phyloP scores from a whole-genome alignment of 306 rosid genomes.

The Begonia peltatifolia region DNA sequence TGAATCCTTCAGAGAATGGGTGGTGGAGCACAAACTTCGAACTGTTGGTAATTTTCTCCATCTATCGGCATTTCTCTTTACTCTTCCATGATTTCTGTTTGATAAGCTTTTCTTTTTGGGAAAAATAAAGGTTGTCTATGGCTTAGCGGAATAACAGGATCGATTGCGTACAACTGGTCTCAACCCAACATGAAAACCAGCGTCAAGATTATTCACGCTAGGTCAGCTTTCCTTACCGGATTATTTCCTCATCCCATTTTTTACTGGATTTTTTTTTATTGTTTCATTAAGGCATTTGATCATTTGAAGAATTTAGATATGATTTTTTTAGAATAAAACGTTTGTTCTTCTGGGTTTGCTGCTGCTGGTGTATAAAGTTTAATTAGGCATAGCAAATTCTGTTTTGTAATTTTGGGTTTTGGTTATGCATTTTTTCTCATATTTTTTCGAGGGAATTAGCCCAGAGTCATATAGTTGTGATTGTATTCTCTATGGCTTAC shows the following conservation, averaged over 20 bases:
- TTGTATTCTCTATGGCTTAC: no score
- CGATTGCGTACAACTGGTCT: slow-evolving; percentile 94
- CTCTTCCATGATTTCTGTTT: neutral
- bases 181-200: slow-evolving; percentile 87
- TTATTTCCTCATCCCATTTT: no score
- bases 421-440: no score
- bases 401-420: no score
- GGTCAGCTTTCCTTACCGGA: slow-evolving; percentile 21
- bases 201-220: slow-evolving; percentile 87
- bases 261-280: neutral
- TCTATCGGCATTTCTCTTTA: neutral
- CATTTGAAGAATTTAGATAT: no score
- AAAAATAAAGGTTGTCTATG: slow-evolving; percentile 49
- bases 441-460: no score
- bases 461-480: no score
- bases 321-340: no score
- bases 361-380: no score
- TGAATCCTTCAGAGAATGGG: slow-evolving; percentile 63
- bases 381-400: no score
- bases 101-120: neutral
- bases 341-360: no score
- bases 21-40: slow-evolving; percentile 81
- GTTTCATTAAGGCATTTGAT: neutral
- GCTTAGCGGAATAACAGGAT: slow-evolving; percentile 79
- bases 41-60: slow-evolving; percentile 49